phyloP scores from a whole-genome alignment of 345 rosid species.

The Sonneratia caseolaris region DNA sequence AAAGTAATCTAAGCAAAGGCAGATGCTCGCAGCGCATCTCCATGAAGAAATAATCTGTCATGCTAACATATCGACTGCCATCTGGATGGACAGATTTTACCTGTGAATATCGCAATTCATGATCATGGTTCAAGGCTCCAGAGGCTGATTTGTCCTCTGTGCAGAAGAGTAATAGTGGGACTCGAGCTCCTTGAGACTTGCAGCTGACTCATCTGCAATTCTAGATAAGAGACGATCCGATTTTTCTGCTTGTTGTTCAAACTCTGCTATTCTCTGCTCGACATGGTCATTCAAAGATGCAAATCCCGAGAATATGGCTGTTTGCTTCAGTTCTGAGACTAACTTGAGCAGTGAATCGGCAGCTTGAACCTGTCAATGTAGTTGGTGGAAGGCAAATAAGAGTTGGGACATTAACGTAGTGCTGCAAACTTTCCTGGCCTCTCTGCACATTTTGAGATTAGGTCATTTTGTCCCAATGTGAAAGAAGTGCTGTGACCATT shows the following conservation, averaged over 20 bases:
- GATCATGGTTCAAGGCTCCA: not conserved
- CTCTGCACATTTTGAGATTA: not conserved
- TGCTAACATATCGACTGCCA: not conserved
- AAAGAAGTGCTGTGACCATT: not conserved
- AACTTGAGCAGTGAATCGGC: constrained; percentile 79
- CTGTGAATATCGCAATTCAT: not conserved
- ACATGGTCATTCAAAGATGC: constrained; percentile 89
- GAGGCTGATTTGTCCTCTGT: constrained; percentile 26
- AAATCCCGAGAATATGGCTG: constrained; percentile 81
- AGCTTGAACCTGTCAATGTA: constrained; percentile 58
- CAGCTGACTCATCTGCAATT: constrained; percentile 77
- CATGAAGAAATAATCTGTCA: not conserved
- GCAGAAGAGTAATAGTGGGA: constrained; percentile 69
- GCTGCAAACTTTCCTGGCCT: not conserved
- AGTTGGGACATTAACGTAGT: not conserved
- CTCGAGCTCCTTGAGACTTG: constrained; percentile 79
- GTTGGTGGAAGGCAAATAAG: not conserved
- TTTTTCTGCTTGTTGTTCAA: constrained; percentile 53
- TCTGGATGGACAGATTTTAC: not conserved
- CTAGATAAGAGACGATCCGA: constrained; percentile 54
- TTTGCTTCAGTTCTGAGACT: constrained; percentile 82
- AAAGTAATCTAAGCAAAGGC: not conserved
- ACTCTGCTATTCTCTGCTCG: constrained; percentile 60
- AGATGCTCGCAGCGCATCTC: not conserved
- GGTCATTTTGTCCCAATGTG: not conserved